phyloP scores from a whole-genome alignment of 2,329 filamentous ascomycete genomes.

The Erysiphe pulchra region DNA sequence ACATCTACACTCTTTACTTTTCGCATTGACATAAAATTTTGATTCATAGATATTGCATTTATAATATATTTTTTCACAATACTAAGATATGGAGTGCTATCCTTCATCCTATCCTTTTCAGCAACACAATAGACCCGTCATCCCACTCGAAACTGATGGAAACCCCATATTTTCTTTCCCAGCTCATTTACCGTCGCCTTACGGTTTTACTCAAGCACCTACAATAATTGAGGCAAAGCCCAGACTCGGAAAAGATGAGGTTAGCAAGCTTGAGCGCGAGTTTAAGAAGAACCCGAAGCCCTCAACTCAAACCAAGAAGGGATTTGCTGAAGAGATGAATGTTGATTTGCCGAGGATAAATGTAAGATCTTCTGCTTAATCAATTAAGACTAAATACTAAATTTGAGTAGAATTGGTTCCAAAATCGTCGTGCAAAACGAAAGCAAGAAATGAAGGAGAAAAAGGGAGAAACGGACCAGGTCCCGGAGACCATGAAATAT shows the following conservation, averaged over 20 bases:
- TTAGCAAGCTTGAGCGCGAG: constrained; percentile 31
- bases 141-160: constrained; percentile 4
- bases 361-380: constrained; percentile 26
- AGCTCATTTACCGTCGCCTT: constrained; percentile 13
- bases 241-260: constrained; percentile 29
- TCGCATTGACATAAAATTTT: too few species aligned
- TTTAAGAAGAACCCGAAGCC: constrained; percentile 40
- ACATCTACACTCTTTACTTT: too few species aligned
- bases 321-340: constrained; percentile 32
- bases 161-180: constrained; percentile 5
- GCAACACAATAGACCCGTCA: constrained; percentile 6
- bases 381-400: constrained; percentile 17
- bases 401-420: constrained; percentile 35
- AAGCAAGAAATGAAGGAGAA: constrained; percentile 31
- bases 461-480: too few species aligned
- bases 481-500: too few species aligned
- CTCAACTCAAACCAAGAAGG: constrained; percentile 32
- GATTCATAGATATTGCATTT: too few species aligned
- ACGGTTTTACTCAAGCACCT: constrained; percentile 5
- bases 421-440: constrained; percentile 30
- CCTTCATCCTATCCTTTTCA: constrained; percentile 3
- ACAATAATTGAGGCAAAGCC: constrained; percentile 13
- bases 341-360: constrained; percentile 40
- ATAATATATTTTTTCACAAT: too few species aligned
- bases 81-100: neutral